Evolutionary conservation across 2,329 filamentous ascomycete species (phyloP), one percentile per base, ranked within the genome.

Genomic region (Cladosporium sp.): DNA sequence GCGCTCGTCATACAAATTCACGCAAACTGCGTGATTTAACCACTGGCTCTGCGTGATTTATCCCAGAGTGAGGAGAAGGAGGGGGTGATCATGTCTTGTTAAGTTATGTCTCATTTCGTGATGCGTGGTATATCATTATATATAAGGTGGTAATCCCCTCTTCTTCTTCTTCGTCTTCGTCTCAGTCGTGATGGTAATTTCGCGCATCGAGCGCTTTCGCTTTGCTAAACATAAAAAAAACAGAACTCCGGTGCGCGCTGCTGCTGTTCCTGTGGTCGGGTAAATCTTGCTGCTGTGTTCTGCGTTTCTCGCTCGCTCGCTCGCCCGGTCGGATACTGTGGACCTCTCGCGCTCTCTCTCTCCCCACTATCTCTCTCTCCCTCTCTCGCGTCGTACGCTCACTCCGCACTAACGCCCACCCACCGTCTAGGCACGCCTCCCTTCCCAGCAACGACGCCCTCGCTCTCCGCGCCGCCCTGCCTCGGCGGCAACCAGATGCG

Each of bases 401-500:
- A 16, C 42, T 49, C 40, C 64, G 62, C 63, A 54, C 60, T 65
- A 33, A 64, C 58, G 19, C 64, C 64, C 16, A 62, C 51, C 64
- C 65, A 67, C 16, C 65, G 57, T 43, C 42, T 52, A 7, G 65
- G 65, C 32, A 65, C 58, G 44, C 49, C 19, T 33, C 49, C 41
- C 33, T 52, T 49, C 34, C n/a, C 10, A 42, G 45, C 46, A 28
- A 40, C 60, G 22, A 64, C 56, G 48, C 28, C 28, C 18, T 49
- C 54, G 46, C 55, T 56, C 22, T 43, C 49, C 31, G 43, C 49
- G 10, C 46, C 52, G 19, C 59, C 63, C 58, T 74, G 71, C 56
- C 82, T 74, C 42, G 82, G 81, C 35, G 82, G 81, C 42, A 84
- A 66, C 79, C 80, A 84, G 55, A 84, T 74, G 52, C 74, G 75